phyloP scores from a whole-genome alignment of 768 basidiomycete species.

The Imleria badia region DNA sequence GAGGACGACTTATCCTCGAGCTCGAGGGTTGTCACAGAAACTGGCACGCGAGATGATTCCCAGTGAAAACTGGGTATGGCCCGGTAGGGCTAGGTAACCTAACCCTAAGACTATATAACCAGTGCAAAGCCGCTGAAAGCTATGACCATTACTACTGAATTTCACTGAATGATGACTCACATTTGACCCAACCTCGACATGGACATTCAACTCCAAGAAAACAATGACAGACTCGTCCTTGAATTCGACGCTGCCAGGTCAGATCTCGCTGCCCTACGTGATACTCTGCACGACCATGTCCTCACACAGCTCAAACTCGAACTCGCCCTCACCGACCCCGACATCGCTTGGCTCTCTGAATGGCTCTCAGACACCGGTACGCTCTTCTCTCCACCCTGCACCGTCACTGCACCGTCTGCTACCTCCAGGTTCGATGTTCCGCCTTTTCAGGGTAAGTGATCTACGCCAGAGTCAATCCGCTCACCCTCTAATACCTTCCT shows the following conservation, averaged over 20 bases:
- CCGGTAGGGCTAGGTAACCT: no score
- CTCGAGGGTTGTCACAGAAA: no score
- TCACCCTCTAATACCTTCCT: background rate
- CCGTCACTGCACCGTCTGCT: background rate
- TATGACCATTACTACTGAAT: no score
- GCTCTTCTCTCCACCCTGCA: conserved; percentile 19
- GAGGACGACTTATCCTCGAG: no score
- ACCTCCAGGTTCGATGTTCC: conserved; percentile 51
- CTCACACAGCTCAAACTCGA: conserved; percentile 62
- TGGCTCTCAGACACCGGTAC: conserved; percentile 70
- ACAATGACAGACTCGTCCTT: conserved; percentile 46
- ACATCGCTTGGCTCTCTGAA: conserved; percentile 51
- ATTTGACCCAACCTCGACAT: background rate
- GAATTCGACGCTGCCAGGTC: conserved; percentile 52
- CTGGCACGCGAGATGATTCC: no score
- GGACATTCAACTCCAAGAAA: conserved; percentile 34
- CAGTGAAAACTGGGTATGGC: no score
- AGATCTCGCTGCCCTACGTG: conserved; percentile 47
- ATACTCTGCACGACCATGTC: conserved; percentile 53
- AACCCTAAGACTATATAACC: no score
- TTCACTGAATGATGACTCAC: no score
- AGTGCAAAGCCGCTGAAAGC: no score
- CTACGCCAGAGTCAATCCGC: background rate
- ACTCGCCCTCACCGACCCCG: conserved; percentile 47
- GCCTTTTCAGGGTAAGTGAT: conserved; percentile 58